Conservation (phyloP, 768 basidiomycete species). For the Pleurotus sapidus region DNA sequence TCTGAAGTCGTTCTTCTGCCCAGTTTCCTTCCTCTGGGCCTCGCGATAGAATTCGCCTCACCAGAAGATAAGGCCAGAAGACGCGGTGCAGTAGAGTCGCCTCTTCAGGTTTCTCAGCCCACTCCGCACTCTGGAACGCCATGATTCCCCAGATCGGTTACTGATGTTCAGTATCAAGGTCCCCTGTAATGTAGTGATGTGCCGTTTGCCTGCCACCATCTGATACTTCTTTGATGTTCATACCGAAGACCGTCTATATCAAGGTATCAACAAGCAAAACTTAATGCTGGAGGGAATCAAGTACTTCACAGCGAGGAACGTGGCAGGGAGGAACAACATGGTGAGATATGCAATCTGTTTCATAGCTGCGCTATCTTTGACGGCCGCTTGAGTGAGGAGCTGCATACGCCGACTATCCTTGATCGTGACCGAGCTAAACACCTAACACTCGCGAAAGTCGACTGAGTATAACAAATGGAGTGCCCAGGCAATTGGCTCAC, state of each 20-base stretch:
- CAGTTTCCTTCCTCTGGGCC: no score
- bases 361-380: slow-evolving; percentile 40
- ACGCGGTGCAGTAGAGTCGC: neutral
- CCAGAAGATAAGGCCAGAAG: neutral
- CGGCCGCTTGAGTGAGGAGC: slow-evolving; percentile 37
- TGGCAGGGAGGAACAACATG: slow-evolving; percentile 61
- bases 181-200: slow-evolving; percentile 31
- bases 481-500: slow-evolving; percentile 19
- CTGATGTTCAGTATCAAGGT: slow-evolving; percentile 40
- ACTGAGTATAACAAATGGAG: neutral
- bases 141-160: slow-evolving; percentile 46
- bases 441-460: slow-evolving; percentile 21
- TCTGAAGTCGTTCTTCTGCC: no score
- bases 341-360: slow-evolving; percentile 57
- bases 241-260: slow-evolving; percentile 41
- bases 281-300: neutral
- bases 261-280: neutral
- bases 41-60: neutral
- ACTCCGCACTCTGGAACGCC: slow-evolving; percentile 38
- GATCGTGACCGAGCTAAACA: slow-evolving; percentile 46
- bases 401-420: slow-evolving; percentile 43
- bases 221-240: slow-evolving; percentile 43
- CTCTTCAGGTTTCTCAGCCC: neutral
- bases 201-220: slow-evolving; percentile 26
- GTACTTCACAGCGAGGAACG: slow-evolving; percentile 39